Evolutionary conservation across 805 yeast genomes (phyloP).

Genomic region (Suhomyces vadensis): DNA sequence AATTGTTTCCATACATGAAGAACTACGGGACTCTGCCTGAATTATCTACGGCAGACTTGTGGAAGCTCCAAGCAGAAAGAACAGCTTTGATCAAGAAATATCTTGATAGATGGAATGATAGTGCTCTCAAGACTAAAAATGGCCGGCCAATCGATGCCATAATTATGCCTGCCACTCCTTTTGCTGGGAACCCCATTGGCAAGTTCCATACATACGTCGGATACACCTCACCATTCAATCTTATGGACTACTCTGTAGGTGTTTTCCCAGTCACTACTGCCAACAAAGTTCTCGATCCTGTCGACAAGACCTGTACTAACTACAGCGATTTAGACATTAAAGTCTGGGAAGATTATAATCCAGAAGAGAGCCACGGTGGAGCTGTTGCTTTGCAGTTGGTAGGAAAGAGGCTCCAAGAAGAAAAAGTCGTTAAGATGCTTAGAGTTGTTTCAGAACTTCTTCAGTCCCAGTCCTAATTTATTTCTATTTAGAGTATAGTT

Average conservation of each 20-base stretch:
- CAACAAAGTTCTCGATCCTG: constrained; percentile 42
- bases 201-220: constrained; percentile 39
- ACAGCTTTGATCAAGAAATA: constrained; percentile 41
- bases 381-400: constrained; percentile 68
- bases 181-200: constrained; percentile 38
- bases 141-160: constrained; percentile 52
- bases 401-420: constrained; percentile 62
- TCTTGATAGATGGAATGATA: constrained; percentile 36
- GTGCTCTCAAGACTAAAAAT: constrained; percentile 31
- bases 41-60: constrained; percentile 39
- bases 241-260: constrained; percentile 26
- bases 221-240: constrained; percentile 48
- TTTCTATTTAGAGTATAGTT: too few relatives aligned
- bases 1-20: constrained; percentile 44
- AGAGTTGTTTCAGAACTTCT: constrained; percentile 19
- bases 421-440: constrained; percentile 55
- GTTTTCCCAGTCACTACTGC: constrained; percentile 60
- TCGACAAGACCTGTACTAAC: constrained; percentile 25
- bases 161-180: constrained; percentile 49
- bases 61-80: constrained; percentile 38
- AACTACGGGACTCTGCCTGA: constrained; percentile 37
- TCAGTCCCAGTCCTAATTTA: too few relatives aligned
- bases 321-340: constrained; percentile 45
- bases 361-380: constrained; percentile 55
- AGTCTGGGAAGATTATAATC: constrained; percentile 44